phyloP scores from a whole-genome alignment of 495 filamentous ascomycete genomes.

The Friedmanniomyces simplex region DNA sequence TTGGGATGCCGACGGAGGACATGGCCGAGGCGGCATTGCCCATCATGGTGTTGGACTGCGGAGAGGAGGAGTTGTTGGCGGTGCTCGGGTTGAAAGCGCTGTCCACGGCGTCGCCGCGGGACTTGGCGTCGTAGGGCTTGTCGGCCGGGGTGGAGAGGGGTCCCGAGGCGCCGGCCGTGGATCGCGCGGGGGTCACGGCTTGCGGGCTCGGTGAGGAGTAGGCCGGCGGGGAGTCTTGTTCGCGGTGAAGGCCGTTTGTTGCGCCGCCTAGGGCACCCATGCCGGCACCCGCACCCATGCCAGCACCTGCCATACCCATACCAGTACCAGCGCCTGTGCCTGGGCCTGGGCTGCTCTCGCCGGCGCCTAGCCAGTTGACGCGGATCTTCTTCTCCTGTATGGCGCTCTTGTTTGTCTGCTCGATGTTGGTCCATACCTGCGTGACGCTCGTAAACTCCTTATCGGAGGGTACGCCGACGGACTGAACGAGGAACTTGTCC shows the following conservation, averaged over 20 bases:
- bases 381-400: constrained; percentile 94
- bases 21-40: constrained; percentile 36
- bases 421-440: constrained; percentile 55
- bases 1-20: constrained; percentile 34
- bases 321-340: constrained; percentile 2
- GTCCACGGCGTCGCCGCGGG: constrained; percentile 12
- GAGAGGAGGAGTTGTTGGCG: constrained; percentile 17
- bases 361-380: constrained; percentile 66
- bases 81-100: constrained; percentile 23
- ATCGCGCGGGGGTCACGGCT: constrained; percentile 28
- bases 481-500: constrained; percentile 98
- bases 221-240: constrained; percentile 12
- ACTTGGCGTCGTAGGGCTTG: neutral
- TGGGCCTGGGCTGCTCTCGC: constrained; percentile 28
- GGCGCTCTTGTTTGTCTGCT: constrained; percentile 60
- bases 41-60: constrained; percentile 22
- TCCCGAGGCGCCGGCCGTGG: constrained; percentile 16
- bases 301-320: constrained; percentile 21
- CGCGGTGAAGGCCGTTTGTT: neutral
- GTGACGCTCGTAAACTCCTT: constrained; percentile 43
- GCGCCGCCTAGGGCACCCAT: constrained; percentile 24
- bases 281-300: neutral
- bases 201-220: constrained; percentile 28
- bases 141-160: constrained; percentile 5
- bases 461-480: constrained; percentile 71